Evolutionary conservation across 2,329 filamentous ascomycete genomes (phyloP), one percentile per base, ranked within the genome.

Genomic region (Sarocladium brachiariae): DNA sequence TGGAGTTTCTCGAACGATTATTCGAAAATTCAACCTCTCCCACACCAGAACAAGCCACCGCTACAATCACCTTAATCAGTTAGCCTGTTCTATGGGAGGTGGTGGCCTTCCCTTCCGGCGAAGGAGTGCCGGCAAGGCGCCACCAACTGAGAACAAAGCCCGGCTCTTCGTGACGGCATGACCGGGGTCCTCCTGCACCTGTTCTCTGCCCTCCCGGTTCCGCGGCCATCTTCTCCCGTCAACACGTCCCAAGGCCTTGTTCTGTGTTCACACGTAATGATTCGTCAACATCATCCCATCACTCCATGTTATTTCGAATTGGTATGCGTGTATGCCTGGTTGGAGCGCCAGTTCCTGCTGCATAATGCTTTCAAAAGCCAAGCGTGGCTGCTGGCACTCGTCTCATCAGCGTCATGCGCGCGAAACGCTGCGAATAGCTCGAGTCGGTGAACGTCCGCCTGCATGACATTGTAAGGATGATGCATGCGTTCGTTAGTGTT

Each of bases 141-240:
- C 27, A 31, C 19, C 7, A 33, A 33, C 27, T 47, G 43, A 47
- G 27, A 47, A 47, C n/a, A 47, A 47, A 31, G 43, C 27, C 43
- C 43, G 43, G 43, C 43, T 47, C 43, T 47, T 47, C 43, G 43
- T 21, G 5, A n/a, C 43, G 43, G 43, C 43, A 47, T 33, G 27
- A 19, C 43, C 43, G 33, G 43, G 43, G 27, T 21, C n/a, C 27
- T 19, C 3, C 18, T n/a, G 43, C 25, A 47, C 33, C 43, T 47
- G 43, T n/a, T 33, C 25, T 31, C 43, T n/a, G n/a, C 24, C 33
- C 18, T 25, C 43, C 43, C 27, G 27, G 43, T 33, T 23, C n/a
- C 43, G 43, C 43, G 43, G 16, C 27, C 43, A 47, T 30, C 39
- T 25, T 43, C 39, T 43, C 39, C 39, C 39, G 39, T 43, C 7